These are phyloP conservation scores for Arthroderma uncinatum DNA, from an alignment of 2,329 filamentous ascomycete genomes.

Conservation along the genomic window DNA sequence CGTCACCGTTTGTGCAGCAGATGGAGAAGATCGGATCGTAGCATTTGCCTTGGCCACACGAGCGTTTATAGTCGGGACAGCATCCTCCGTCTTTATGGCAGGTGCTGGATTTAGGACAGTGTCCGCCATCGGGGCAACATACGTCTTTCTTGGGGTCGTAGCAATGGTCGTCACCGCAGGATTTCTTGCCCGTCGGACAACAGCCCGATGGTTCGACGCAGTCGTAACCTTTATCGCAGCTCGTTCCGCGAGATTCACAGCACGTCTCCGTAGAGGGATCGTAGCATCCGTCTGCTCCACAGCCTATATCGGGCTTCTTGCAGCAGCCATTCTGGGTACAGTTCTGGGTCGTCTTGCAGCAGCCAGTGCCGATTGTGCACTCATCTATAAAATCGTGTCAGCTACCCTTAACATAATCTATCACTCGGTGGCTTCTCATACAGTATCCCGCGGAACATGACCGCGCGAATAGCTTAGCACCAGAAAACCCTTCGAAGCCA, in stretches of 20 bases:
- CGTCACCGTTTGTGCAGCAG: neutral
- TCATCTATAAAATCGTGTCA: neutral
- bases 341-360: neutral
- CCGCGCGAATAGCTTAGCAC: neutral
- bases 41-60: neutral
- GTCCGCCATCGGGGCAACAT: neutral
- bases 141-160: neutral
- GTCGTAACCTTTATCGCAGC: neutral
- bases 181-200: neutral
- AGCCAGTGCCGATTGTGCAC: neutral
- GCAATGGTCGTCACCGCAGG: neutral
- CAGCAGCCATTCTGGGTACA: neutral
- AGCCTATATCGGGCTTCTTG: neutral
- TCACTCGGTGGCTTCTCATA: too few species aligned
- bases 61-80: neutral
- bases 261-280: neutral
- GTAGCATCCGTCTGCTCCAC: neutral
- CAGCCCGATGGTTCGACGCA: neutral
- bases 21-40: neutral
- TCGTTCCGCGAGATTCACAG: neutral
- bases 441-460: neutral
- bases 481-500: neutral
- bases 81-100: neutral
- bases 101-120: neutral
- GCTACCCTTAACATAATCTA: too few species aligned